These are phyloP conservation scores for Tilletia walkeri DNA, from an alignment of 1,284 basidiomycete genomes.

Conservation along the genomic window DNA sequence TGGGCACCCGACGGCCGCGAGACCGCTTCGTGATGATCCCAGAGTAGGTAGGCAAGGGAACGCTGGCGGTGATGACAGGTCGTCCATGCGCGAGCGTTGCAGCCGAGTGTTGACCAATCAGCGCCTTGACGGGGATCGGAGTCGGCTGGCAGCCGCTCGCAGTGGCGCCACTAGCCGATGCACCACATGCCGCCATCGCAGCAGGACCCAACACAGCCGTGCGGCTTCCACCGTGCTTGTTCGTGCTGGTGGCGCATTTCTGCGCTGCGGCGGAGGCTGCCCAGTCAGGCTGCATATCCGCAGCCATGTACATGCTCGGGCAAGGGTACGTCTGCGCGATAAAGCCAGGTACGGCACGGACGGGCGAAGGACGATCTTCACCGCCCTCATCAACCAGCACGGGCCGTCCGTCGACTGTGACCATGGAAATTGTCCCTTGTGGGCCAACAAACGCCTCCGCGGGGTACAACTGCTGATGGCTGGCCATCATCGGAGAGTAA, in stretches of 20 bases:
- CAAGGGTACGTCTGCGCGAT: background rate
- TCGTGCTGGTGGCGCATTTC: background rate
- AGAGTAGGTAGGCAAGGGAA: slow-evolving; percentile 9
- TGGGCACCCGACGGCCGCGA: slow-evolving; percentile 47
- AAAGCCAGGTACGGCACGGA: slow-evolving; percentile 10
- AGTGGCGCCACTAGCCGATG: background rate
- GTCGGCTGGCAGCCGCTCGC: slow-evolving; percentile 2
- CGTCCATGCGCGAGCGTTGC: slow-evolving; percentile 12
- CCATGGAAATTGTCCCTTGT: background rate
- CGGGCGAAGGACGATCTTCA: slow-evolving; percentile 10
- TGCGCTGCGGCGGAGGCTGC: slow-evolving; percentile 5
- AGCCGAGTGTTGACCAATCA: slow-evolving; percentile 16
- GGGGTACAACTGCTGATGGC: background rate
- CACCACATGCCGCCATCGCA: background rate
- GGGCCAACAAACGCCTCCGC: background rate
- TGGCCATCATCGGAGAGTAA: background rate
- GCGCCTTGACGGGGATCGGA: slow-evolving; percentile 14
- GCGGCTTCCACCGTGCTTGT: background rate
- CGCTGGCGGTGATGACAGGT: slow-evolving; percentile 10
- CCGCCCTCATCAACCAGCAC: background rate
- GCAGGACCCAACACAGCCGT: slow-evolving; percentile 4
- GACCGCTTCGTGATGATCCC: slow-evolving; percentile 51
- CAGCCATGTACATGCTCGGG: background rate
- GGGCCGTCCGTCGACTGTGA: background rate
- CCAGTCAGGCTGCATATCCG: slow-evolving; percentile 16